Percentiles rank a stretch among this genome's conserved stretches.
These are phyloP conservation scores for Daldinia childiae DNA, from an alignment of 495 filamentous ascomycete species.

Conservation along the genomic window DNA sequence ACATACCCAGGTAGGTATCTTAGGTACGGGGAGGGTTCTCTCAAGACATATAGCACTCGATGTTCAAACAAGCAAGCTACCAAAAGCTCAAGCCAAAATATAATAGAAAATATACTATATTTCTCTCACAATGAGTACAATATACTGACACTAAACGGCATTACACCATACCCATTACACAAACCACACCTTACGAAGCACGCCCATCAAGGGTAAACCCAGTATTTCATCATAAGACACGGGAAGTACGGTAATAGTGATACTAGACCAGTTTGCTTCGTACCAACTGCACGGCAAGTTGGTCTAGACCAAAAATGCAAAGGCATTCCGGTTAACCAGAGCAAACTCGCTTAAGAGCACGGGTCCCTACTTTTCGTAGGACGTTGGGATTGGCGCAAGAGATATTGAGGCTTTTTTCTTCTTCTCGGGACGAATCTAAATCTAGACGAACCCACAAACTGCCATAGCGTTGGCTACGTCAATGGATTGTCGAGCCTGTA, in stretches of 20 bases:
- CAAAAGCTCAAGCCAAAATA: background rate
- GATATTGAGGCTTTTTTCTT: background rate
- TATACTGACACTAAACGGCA: too few species aligned
- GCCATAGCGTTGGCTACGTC: background rate
- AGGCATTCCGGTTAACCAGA: background rate
- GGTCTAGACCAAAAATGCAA: background rate
- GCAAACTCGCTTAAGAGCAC: background rate
- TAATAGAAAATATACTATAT: background rate
- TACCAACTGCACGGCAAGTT: background rate
- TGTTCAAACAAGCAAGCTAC: background rate
- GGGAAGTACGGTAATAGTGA: background rate
- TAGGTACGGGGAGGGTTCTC: too few species aligned
- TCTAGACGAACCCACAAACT: background rate
- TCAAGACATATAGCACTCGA: background rate
- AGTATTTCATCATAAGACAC: background rate
- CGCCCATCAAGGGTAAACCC: background rate
- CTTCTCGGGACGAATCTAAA: background rate
- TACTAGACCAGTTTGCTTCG: background rate
- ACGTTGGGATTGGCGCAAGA: background rate
- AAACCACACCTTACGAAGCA: background rate
- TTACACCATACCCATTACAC: background rate
- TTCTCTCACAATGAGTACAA: too few species aligned
- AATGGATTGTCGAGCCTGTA: background rate
- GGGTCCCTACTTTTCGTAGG: background rate
- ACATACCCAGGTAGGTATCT: background rate